A percentile compares a stretch with the other conserved stretches of the same genome.
Evolutionary conservation across 352 stramenopile species (phyloP).

Genomic region (Achlya hypogyna): DNA sequence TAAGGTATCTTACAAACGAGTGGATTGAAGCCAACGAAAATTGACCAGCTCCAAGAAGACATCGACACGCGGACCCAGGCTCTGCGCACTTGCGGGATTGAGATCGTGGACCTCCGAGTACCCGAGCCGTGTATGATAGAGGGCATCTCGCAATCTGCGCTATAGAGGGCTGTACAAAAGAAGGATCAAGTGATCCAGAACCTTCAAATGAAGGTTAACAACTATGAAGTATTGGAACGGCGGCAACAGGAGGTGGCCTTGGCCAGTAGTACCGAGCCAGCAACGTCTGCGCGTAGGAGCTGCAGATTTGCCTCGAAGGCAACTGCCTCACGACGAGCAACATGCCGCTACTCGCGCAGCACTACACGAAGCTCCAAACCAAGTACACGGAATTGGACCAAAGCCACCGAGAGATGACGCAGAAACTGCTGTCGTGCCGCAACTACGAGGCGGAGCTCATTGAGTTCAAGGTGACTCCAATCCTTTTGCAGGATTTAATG

Average conservation of each 20-base stretch:
- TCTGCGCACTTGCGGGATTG: constrained; percentile 48
- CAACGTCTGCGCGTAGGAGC: constrained; percentile 9
- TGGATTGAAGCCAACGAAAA: not conserved
- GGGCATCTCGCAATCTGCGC: not conserved
- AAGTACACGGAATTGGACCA: constrained; percentile 62
- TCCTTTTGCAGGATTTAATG: too few relatives aligned
- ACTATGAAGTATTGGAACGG: constrained; percentile 31
- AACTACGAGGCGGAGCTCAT: constrained; percentile 41
- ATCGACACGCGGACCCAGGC: constrained; percentile 39
- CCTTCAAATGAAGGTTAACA: constrained; percentile 30
- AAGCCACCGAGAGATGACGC: constrained; percentile 24
- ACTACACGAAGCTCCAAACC: constrained; percentile 40
- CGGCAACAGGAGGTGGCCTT: constrained; percentile 36
- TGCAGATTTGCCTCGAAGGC: constrained; percentile 9
- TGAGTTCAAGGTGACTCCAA: not conserved
- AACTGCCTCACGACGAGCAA: not conserved
- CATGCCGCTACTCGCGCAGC: constrained; percentile 25
- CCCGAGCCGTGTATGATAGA: not conserved
- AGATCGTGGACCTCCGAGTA: constrained; percentile 53
- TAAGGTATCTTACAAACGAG: constrained; percentile 9
- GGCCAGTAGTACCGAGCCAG: too few relatives aligned
- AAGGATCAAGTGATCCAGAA: constrained; percentile 23
- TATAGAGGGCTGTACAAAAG: constrained; percentile 11
- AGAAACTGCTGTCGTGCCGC: constrained; percentile 30
- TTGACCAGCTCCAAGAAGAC: constrained; percentile 47